Base-by-base conservation (phyloP, 768 basidiomycete genomes). In the Leccinum olivaceopallidum region DNA sequence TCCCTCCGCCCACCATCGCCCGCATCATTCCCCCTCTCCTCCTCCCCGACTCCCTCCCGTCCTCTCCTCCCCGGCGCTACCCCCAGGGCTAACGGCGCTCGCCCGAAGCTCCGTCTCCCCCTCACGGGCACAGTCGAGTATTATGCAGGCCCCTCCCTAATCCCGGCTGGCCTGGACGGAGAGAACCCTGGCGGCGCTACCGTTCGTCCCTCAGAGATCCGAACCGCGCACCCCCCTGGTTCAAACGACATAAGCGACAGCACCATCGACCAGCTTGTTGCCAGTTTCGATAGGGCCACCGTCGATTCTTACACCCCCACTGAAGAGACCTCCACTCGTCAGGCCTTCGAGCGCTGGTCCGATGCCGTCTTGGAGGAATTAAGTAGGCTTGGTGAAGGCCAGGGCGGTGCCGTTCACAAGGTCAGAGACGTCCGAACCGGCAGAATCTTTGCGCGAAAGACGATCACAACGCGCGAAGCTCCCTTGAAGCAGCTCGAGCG, bases 321-420 rank as follows among this genome's bases (percentile, higher is more conserved):
- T 49, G 75, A 77, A 62, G 76, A 77, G 65, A 74, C 76, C 47
- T 64, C 69, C 10, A 72, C 71, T 52, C 61, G 53, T 18, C 61
- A 65, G 47, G 56, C 57, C 4, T 70, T 65, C 42, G 70, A 64
- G 55, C 72, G 83, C 58, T 92, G 84, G 81, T 81, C 84, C 8
- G 91, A 94, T 71, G 83, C 84, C 58, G 70, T 85, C 59, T 80
- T 98, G 58, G 90, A 94, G 65, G 90, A 92, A 65, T 63, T 94
- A 9, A 73, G 78, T 14, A 85, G 92, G 57, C 79, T 99, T 2
- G 97, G 97, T 20, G 95, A 98, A 70, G 97, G 97, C 47, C 94
- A 95, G 58, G 95, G 95, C 51, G 97, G 97, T 51, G 95, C 94
- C 8, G 97, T 99, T 12, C 88, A 96, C 74, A 95, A 94, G 76